Evolutionary conservation across 2,329 filamentous ascomycete genomes (phyloP), one percentile per base, ranked within the genome.

Genomic region (Aspergillus sergii): DNA sequence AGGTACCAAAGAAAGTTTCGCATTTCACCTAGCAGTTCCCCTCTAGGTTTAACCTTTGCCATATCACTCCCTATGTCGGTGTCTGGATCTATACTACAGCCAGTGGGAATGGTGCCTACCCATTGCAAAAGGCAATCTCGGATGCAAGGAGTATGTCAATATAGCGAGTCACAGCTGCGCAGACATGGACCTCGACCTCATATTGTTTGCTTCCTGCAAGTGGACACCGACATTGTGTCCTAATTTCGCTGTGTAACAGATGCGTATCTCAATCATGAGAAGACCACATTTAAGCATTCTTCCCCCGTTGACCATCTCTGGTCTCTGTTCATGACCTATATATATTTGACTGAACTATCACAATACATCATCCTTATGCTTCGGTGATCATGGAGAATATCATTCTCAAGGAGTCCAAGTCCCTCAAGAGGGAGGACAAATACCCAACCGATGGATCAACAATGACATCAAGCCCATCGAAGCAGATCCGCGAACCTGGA

Each of bases 401-500:
- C 4, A 55, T 60, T 26, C n/a, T 55, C 4, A 30, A 46, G 5
- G 28, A 32, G n/a, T 48, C n/a, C 41, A 28, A 19, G 32, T 60
- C 9, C 32, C 21, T 3, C 32, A 41, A 3, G 36, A 55, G 8
- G 39, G 46, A 21, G 60, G 28, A 12, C 21, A 26, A 7, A 39
- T 16, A 2, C 19, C 62, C 58, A 60, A 73, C 61, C 69, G 70
- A 66, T 79, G 76, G 76, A 73, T 75, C 56, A 85, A 85, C 68
- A 78, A 85, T 65, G 83, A 85, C 67, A 82, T 85, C 61, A 80
- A 82, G 3, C 83, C 83, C 11, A 78, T 83, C 32, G 81, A 82
- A 62, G 69, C 75, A 1, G 76, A 68, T 50, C 73, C 80, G 50
- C 74, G 80, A 19, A 83, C 79, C 6, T 84, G 80, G 81, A 76